Evolutionary conservation across 345 rosid genomes (phyloP), one percentile per base, ranked within the genome.

Genomic region (Kandelia obovata): DNA sequence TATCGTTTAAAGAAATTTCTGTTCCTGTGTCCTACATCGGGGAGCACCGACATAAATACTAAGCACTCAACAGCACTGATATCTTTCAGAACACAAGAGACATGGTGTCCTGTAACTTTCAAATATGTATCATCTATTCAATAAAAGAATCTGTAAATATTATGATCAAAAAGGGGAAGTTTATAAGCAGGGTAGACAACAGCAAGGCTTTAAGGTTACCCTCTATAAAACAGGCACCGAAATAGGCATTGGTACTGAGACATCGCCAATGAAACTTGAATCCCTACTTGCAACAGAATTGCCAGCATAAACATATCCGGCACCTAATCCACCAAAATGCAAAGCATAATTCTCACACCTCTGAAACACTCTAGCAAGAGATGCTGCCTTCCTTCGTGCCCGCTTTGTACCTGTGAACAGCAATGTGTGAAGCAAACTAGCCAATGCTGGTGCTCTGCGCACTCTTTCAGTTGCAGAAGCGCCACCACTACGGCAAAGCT

Each of bases 351-450:
- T 80, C 78, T 87, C 97, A 7, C 90, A 73, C 73, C 96, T 88
- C 71, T 90, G 97, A 52, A 90, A 90, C 72, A 89, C 96, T 70
- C 97, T 81, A 30, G 92, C 98, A 66, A 92, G 98, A 5, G 99
- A 92, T 59, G 95, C 95, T 0, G 98, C 97, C 75, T 96, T 96
- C 69, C 99, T 82, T 77, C 97, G 85, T 2, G 99, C 99, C 17
- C 99, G 79, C 75, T 90, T 95, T 32, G 99, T 90, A 59, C 99
- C 97, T 0, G 96, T 95, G 71, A 92, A 92, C 70, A 95, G 74
- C 32, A 95, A 83, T 10, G 85, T 75, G 64, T 88, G 97, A 13
- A 95, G 87, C 81, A 95, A 75, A 53, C 98, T 88, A 0, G 78
- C 91, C 73, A 95, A 82, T 27, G 99, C 85, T 0, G 98, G 98